phyloP scores from a whole-genome alignment of 192 early-diverging fungal genomes.

The Backusella psychrophila region DNA sequence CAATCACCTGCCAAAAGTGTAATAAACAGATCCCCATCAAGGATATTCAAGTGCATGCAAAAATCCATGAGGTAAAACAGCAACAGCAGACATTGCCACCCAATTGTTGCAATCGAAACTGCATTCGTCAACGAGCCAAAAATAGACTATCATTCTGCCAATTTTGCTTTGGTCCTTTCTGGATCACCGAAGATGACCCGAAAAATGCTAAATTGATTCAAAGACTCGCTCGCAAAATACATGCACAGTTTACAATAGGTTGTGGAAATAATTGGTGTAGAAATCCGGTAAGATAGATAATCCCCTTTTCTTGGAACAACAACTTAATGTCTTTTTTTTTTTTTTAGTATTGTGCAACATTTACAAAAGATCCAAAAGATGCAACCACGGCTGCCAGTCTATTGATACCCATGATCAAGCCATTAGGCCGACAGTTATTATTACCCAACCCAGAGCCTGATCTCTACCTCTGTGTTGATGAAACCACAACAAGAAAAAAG shows the following conservation, averaged over 20 bases:
- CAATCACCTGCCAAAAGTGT: slow-evolving; percentile 82
- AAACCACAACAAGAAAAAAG: slow-evolving; percentile 47
- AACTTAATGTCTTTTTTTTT: not conserved
- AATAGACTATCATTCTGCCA: slow-evolving; percentile 69
- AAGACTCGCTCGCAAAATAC: slow-evolving; percentile 66
- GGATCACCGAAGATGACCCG: slow-evolving; percentile 74
- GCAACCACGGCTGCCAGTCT: slow-evolving; percentile 62
- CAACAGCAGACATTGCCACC: slow-evolving; percentile 53
- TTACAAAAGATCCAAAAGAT: slow-evolving; percentile 42
- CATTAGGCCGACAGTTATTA: slow-evolving; percentile 39
- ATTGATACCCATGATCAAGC: slow-evolving; percentile 49
- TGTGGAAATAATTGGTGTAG: slow-evolving; percentile 68
- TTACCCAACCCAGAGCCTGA: slow-evolving; percentile 25
- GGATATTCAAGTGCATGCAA: slow-evolving; percentile 73
- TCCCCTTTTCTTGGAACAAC: not conserved
- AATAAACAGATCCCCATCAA: slow-evolving; percentile 68
- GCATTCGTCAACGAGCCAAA: slow-evolving; percentile 48
- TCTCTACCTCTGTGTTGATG: slow-evolving; percentile 65
- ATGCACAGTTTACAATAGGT: slow-evolving; percentile 75
- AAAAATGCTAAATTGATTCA: slow-evolving; percentile 69
- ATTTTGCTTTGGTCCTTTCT: slow-evolving; percentile 82
- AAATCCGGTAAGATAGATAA: slow-evolving; percentile 47
- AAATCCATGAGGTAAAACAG: slow-evolving; percentile 64
- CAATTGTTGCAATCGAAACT: slow-evolving; percentile 75
- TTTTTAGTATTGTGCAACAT: slow-evolving; percentile 42